These are phyloP conservation scores for Colletotrichum sp. DNA, from an alignment of 2,329 filamentous ascomycete genomes.

Conservation along the genomic window DNA sequence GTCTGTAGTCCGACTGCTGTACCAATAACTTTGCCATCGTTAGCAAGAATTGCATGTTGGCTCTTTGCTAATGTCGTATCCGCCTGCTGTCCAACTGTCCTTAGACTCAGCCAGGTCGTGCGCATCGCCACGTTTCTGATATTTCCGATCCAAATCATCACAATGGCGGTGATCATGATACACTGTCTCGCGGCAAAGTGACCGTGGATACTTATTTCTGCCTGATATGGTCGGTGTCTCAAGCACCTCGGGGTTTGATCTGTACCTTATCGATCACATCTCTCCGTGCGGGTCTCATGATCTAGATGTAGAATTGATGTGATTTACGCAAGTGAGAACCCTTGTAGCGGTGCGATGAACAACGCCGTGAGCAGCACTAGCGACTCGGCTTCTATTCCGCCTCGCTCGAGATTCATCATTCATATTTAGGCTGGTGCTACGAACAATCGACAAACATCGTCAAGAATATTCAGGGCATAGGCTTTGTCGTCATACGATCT, in stretches of 20 bases:
- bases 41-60: not conserved
- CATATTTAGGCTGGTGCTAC: no score
- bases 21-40: not conserved
- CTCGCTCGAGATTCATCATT: not conserved
- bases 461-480: not conserved
- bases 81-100: not conserved
- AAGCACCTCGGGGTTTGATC: not conserved
- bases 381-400: not conserved
- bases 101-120: not conserved
- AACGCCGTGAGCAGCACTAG: not conserved
- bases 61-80: not conserved
- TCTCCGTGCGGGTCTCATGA: not conserved
- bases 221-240: not conserved
- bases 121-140: not conserved
- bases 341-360: not conserved
- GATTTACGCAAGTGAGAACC: not conserved
- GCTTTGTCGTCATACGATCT: not conserved
- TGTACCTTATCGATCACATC: not conserved
- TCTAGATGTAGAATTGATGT: not conserved
- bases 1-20: not conserved
- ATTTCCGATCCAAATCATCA: not conserved
- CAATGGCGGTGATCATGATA: not conserved
- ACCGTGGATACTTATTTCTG: not conserved
- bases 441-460: not conserved
- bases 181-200: not conserved